These are phyloP conservation scores for Populus hybrid DNA, from an alignment of 441 rosid genomes.

Conservation along the genomic window DNA sequence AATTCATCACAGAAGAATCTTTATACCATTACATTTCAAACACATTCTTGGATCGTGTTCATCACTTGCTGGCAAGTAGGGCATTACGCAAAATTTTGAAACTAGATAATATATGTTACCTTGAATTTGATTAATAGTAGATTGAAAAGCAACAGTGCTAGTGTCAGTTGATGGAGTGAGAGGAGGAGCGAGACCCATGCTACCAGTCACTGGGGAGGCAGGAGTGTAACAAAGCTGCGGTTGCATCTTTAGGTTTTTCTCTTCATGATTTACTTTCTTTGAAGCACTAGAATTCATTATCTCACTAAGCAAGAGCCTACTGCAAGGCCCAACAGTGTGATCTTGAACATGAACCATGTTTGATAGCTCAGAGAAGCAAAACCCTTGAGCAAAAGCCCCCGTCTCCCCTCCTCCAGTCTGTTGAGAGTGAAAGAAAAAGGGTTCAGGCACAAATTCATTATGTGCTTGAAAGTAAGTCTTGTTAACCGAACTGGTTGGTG, in stretches of 20 bases:
- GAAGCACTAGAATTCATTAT: slow-evolving; percentile 44
- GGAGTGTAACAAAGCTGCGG: slow-evolving; percentile 35
- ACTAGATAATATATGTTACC: slow-evolving; percentile 34
- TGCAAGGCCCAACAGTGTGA: slow-evolving; percentile 55
- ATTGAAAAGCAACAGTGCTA: slow-evolving; percentile 41
- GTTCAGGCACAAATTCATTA: slow-evolving; percentile 45
- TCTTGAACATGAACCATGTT: slow-evolving; percentile 41
- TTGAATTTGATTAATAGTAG: slow-evolving; percentile 44
- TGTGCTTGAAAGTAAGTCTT: slow-evolving; percentile 40
- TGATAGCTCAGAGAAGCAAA: slow-evolving; percentile 52
- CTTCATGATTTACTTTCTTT: slow-evolving; percentile 42
- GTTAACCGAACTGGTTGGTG: slow-evolving; percentile 51
- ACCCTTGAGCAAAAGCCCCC: slow-evolving; percentile 43
- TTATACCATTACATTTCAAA: background rate
- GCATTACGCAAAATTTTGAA: background rate
- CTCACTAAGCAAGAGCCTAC: slow-evolving; percentile 68
- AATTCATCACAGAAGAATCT: background rate
- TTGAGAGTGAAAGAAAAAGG: slow-evolving; percentile 53
- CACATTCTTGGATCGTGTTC: background rate
- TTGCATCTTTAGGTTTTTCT: slow-evolving; percentile 43
- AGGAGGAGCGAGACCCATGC: slow-evolving; percentile 24
- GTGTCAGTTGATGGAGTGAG: slow-evolving; percentile 6
- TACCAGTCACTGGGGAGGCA: slow-evolving; percentile 26
- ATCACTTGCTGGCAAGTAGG: slow-evolving; percentile 4
- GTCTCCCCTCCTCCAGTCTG: slow-evolving; percentile 31